Evolutionary conservation across 495 filamentous ascomycete genomes (phyloP).

Genomic region (Talaromyces borbonicus): DNA sequence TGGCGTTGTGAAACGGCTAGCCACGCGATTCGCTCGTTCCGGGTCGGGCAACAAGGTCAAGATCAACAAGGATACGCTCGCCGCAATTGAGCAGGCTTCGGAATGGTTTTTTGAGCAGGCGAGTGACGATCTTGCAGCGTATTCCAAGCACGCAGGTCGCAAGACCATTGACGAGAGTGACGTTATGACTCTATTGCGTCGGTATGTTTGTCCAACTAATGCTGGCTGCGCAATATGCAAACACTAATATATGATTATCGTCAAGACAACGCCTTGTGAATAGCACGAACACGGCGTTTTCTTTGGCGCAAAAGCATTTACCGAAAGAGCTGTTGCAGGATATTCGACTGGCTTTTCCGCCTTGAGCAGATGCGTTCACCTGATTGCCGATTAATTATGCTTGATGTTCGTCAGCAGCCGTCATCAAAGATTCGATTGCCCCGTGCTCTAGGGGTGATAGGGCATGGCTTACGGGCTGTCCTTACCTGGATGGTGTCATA

Average conservation of each 20-base stretch:
- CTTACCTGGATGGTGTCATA: too few species aligned
- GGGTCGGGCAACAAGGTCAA: constrained; percentile 50
- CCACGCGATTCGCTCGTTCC: constrained; percentile 56
- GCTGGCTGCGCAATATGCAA: constrained; percentile 11
- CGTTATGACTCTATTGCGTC: constrained; percentile 68
- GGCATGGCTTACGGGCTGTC: too few species aligned
- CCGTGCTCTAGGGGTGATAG: too few species aligned
- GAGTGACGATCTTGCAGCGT: constrained; percentile 66
- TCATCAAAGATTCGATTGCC: neutral
- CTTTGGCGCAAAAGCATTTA: constrained; percentile 70
- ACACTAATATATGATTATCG: constrained; percentile 15
- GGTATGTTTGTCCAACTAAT: constrained; percentile 37
- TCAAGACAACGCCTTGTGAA: constrained; percentile 71
- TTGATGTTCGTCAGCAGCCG: neutral
- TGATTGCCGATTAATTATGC: neutral
- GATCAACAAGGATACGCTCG: constrained; percentile 61
- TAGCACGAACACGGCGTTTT: constrained; percentile 64
- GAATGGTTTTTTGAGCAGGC: constrained; percentile 87
- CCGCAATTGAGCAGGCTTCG: constrained; percentile 64
- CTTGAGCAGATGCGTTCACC: constrained; percentile 15
- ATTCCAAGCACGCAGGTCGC: constrained; percentile 71
- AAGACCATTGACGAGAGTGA: constrained; percentile 82
- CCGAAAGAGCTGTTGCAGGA: constrained; percentile 76
- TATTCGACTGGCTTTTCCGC: constrained; percentile 59
- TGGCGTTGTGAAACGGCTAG: constrained; percentile 63